Percentiles rank a stretch among this genome's conserved stretches.
These are phyloP conservation scores for Silene latifolia DNA, from an alignment of 148 eudicot species.

Conservation along the genomic window DNA sequence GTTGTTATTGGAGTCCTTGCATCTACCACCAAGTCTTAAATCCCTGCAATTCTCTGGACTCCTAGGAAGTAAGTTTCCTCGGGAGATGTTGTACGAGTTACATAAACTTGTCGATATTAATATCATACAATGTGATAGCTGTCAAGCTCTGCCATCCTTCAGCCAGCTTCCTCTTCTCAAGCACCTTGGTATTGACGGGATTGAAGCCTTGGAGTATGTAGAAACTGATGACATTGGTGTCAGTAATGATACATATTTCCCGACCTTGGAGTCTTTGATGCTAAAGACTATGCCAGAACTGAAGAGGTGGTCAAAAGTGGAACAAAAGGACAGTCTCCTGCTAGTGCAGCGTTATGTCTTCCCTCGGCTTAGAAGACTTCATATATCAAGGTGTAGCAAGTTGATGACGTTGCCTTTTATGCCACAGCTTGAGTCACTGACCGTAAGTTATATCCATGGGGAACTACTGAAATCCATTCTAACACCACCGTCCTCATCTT, in stretches of 20 bases:
- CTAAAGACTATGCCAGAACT: background rate
- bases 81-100: no score
- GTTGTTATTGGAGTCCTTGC: no score
- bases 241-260: conserved; percentile 1
- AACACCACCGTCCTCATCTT: background rate
- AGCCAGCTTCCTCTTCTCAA: conserved; percentile 19
- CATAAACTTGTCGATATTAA: no score
- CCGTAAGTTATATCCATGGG: background rate
- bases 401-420: conserved; percentile 14
- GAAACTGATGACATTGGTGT: background rate
- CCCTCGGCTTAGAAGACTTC: conserved; percentile 11
- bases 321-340: background rate
- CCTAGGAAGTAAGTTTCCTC: no score
- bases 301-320: conserved; percentile 11
- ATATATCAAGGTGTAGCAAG: conserved; percentile 1
- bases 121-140: no score
- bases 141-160: conserved; percentile 11
- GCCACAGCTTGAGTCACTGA: conserved; percentile 17
- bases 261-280: conserved; percentile 4
- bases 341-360: conserved; percentile 1
- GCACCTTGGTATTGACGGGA: background rate
- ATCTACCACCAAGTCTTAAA: no score
- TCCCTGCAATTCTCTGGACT: no score
- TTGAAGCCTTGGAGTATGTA: conserved; percentile 14
- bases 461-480: conserved; percentile 10